Base-by-base conservation (phyloP, 2,329 filamentous ascomycete genomes). In the Xylaria polymorpha region DNA sequence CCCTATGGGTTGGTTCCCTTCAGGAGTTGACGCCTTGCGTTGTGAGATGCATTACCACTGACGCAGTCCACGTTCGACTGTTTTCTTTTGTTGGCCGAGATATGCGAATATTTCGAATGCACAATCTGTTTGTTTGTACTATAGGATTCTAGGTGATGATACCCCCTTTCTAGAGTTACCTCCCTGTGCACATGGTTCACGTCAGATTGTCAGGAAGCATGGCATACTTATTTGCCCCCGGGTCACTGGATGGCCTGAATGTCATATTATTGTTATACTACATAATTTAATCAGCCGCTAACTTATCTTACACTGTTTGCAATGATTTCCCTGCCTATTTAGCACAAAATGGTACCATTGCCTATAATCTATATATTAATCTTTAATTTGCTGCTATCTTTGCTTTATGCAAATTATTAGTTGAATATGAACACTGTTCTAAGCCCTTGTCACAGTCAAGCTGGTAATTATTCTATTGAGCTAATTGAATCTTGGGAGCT, bases 141-240 rank as follows among this genome's bases (percentile, higher is more conserved):
- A 68, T 65, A 61, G 39, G 39, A 64, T 48, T 41, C 25, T 3
- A 22, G 66, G 37, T 46, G 29, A 56, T 56, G 61, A 68, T 68
- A 65, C 66, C 66, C 66, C 61, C 32, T 39, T 22, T 68, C 50
- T 55, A 57, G 61, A 61, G 57, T 15, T 51, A 29, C 25, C 22
- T 50, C 50, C n/a, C n/a, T n/a, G 20, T 32, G 43, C 37, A 22
- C 18, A 20, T 50, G 41, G 51, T 57, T 25, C 44, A 8, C 35
- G 20, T 51, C 44, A 59, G 44, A 59, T 51, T 64, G 44, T 12
- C 39, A 37, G 25, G 41, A 55, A 46, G 8, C n/a, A 32, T 25
- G 25, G 51, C 22, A 53, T 41, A 37, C 18, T 53, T 18, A 46
- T 41, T 35, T 25, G 9, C 37, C 4, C 18, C 12, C 10, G 2